Percentiles rank a stretch among this genome's conserved stretches.
phyloP scores from a whole-genome alignment of 805 yeast genomes.

The Candida manassasensis region DNA sequence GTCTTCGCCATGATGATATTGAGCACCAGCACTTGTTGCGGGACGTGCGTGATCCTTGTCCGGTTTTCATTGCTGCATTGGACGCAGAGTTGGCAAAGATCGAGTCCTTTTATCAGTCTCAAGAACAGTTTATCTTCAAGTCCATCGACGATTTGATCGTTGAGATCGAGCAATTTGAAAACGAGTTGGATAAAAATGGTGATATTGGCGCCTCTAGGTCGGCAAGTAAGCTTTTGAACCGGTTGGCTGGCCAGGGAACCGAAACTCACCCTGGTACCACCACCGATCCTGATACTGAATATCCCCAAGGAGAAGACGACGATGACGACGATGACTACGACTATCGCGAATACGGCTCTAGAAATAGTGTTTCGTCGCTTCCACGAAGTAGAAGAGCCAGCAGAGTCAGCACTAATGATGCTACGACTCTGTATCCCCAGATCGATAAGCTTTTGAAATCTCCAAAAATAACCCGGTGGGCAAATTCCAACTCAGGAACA shows the following conservation, averaged over 20 bases:
- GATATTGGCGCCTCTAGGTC: conserved; percentile 1
- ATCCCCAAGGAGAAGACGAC: conserved; percentile 26
- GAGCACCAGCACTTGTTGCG: conserved; percentile 27
- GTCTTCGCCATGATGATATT: conserved; percentile 16
- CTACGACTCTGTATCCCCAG: conserved; percentile 10
- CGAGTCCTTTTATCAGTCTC: conserved; percentile 65
- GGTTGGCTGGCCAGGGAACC: neutral
- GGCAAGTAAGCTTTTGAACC: conserved; percentile 2
- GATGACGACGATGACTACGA: conserved; percentile 31
- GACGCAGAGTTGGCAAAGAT: conserved; percentile 75
- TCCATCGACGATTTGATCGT: conserved; percentile 53
- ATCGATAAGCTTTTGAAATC: conserved; percentile 35
- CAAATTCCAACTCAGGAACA: conserved; percentile 17
- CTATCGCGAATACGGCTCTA: conserved; percentile 10
- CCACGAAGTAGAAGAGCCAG: neutral
- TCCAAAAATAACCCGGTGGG: conserved; percentile 33
- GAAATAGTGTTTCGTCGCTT: conserved; percentile 1
- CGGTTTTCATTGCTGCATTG: conserved; percentile 64
- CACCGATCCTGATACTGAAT: conserved; percentile 34
- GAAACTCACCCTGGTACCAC: conserved; percentile 11
- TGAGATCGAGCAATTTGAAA: conserved; percentile 63
- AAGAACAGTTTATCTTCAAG: conserved; percentile 53
- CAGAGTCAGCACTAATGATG: conserved; percentile 6
- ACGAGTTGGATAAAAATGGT: conserved; percentile 14
- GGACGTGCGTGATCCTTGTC: conserved; percentile 45